phyloP scores from a whole-genome alignment of 1,139 yeast species.

The Lodderomyces parapsilosis region DNA sequence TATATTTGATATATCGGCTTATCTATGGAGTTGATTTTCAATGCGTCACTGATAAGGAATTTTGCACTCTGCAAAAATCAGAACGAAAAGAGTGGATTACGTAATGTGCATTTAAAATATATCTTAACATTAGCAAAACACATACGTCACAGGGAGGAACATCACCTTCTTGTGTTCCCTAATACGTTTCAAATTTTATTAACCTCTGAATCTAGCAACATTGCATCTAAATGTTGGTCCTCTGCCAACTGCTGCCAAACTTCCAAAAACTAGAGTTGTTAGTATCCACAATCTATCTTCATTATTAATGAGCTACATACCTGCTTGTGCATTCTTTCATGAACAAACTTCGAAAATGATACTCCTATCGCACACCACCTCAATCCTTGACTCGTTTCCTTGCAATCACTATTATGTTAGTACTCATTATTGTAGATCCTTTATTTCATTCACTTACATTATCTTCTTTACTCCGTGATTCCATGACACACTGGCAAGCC shows the following conservation, averaged over 20 bases:
- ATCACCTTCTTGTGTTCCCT: background rate
- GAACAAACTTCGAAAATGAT: constrained; percentile 12
- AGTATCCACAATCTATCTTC: constrained; percentile 3
- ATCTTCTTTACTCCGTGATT: constrained; percentile 17
- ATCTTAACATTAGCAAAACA: too few species aligned
- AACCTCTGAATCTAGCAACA: constrained; percentile 8
- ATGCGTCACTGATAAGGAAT: background rate
- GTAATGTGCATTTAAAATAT: too few species aligned
- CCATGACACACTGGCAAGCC: constrained; percentile 23
- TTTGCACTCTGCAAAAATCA: background rate
- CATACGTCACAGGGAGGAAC: too few species aligned
- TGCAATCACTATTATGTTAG: constrained; percentile 10
- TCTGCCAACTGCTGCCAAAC: constrained; percentile 11
- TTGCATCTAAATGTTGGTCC: constrained; percentile 8
- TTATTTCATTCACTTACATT: constrained; percentile 9
- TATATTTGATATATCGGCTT: background rate
- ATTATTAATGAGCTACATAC: constrained; percentile 6
- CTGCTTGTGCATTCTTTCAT: constrained; percentile 13
- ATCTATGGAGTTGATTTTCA: background rate
- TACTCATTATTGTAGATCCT: background rate
- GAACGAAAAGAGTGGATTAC: background rate
- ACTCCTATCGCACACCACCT: constrained; percentile 12
- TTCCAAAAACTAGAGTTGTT: constrained; percentile 10
- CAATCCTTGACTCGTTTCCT: constrained; percentile 6
- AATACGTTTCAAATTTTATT: constrained; percentile 4